Evolutionary conservation across 2,329 filamentous ascomycete species (phyloP).

Genomic region (Talaromyces funiculosus): DNA sequence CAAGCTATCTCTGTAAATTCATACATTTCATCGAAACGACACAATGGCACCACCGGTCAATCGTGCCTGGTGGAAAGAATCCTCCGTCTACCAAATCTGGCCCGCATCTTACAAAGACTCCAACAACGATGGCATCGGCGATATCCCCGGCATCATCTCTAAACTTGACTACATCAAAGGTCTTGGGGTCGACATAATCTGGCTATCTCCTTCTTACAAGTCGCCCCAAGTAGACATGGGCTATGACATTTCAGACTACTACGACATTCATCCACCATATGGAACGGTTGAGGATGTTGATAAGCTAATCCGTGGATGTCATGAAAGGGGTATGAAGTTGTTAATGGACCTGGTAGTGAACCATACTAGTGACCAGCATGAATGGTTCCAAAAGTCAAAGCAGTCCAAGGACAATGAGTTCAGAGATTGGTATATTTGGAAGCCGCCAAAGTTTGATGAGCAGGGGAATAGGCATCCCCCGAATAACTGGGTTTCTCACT

Average conservation of each 20-base stretch:
- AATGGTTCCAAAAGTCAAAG: conserved; percentile 65
- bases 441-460: conserved; percentile 47
- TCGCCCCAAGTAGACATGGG: conserved; percentile 51
- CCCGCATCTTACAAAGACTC: conserved; percentile 53
- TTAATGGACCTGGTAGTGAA: conserved; percentile 74
- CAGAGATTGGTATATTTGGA: conserved; percentile 63
- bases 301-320: conserved; percentile 53
- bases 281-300: conserved; percentile 64
- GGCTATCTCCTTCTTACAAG: conserved; percentile 49
- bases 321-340: conserved; percentile 61
- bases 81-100: conserved; percentile 56
- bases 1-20: not conserved
- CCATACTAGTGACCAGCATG: conserved; percentile 66
- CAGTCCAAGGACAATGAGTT: conserved; percentile 58
- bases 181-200: conserved; percentile 58
- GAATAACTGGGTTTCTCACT: conserved; percentile 63
- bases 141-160: conserved; percentile 59
- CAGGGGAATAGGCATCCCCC: conserved; percentile 59
- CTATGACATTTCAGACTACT: conserved; percentile 56
- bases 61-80: conserved; percentile 54
- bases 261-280: conserved; percentile 59
- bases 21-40: not conserved
- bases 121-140: conserved; percentile 54
- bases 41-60: conserved; percentile 17
- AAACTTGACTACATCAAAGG: conserved; percentile 60